A percentile compares a stretch with the other conserved stretches of the same genome.
Conservation (phyloP, 495 filamentous ascomycete species). For the Ascobolus immersus region DNA sequence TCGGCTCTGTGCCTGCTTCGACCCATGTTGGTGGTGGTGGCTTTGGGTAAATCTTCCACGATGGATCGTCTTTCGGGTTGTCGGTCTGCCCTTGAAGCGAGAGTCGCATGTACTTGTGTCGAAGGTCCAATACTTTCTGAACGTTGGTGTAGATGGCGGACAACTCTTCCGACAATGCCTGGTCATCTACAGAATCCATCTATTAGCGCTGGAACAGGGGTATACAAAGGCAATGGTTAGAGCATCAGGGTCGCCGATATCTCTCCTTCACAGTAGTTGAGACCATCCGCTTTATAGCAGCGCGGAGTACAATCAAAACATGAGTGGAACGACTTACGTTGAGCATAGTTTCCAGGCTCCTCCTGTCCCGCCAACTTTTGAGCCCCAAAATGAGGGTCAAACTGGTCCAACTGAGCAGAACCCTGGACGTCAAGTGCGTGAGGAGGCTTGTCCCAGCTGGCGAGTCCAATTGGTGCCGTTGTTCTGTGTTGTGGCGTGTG, state of each 20-base stretch:
- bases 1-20: slow-evolving; percentile 21
- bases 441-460: not conserved
- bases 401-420: not conserved
- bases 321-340: not conserved
- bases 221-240: slow-evolving; percentile 4
- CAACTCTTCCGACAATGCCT: slow-evolving; percentile 55
- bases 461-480: not conserved
- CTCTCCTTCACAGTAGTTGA: not conserved
- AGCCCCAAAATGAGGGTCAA: not conserved
- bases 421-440: not conserved
- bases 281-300: not conserved
- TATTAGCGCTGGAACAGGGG: slow-evolving; percentile 10
- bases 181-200: slow-evolving; percentile 31
- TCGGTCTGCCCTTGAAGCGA: slow-evolving; percentile 56
- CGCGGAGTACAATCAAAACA: not conserved
- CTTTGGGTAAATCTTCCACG: slow-evolving; percentile 72
- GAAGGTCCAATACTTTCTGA: slow-evolving; percentile 53
- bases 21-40: slow-evolving; percentile 81
- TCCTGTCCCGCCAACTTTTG: not conserved
- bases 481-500: slow-evolving; percentile 12
- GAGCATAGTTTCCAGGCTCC: not conserved
- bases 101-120: slow-evolving; percentile 68
- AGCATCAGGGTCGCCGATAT: not conserved
- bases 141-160: slow-evolving; percentile 67
- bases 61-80: slow-evolving; percentile 63